These are phyloP conservation scores for Chytriomyces sp. DNA, from an alignment of 192 early-diverging fungal genomes.

Conservation along the genomic window DNA sequence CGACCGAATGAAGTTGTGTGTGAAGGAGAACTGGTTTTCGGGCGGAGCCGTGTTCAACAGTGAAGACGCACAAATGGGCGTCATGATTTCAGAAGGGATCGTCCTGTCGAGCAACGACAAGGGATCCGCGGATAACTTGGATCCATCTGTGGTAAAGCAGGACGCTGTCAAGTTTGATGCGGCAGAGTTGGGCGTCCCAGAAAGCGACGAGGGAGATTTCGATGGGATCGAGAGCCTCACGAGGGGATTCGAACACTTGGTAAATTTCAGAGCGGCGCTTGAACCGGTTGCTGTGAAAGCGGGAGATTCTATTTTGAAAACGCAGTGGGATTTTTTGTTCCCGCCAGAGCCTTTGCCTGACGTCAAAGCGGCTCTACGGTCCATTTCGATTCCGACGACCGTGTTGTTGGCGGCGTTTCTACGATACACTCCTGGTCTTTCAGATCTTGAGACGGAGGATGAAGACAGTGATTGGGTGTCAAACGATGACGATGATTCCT, in stretches of 20 bases:
- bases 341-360: not conserved
- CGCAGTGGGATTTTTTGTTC: not conserved
- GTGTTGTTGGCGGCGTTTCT: not conserved
- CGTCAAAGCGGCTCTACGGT: not conserved
- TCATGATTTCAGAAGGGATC: not conserved
- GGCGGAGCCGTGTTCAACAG: not conserved
- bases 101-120: too few relatives aligned
- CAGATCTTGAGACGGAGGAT: not conserved
- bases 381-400: not conserved
- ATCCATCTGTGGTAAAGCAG: not conserved
- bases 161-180: not conserved
- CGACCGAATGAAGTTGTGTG: not conserved
- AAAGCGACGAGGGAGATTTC: not conserved
- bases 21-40: not conserved
- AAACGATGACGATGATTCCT: not conserved
- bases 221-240: not conserved
- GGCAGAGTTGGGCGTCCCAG: not conserved
- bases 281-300: not conserved
- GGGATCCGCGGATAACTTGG: not conserved
- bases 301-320: not conserved
- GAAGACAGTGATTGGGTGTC: not conserved
- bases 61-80: not conserved
- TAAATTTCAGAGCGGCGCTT: not conserved
- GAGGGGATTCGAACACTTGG: not conserved
- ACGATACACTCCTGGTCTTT: not conserved